phyloP scores from a whole-genome alignment of 164 flowering plant genomes.

The Vitis cinerea region DNA sequence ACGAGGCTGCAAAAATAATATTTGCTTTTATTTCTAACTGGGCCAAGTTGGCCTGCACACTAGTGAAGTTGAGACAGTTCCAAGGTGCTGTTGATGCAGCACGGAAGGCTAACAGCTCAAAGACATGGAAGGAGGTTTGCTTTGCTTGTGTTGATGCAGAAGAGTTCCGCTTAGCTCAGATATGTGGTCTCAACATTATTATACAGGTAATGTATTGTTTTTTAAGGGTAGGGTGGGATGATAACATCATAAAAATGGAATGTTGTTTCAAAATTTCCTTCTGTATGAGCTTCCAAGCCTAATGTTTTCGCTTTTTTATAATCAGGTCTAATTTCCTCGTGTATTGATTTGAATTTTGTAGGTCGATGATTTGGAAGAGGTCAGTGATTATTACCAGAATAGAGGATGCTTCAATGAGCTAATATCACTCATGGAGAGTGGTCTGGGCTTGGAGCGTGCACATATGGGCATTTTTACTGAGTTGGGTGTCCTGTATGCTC shows the following conservation, averaged over 20 bases:
- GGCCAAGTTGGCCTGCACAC: constrained; percentile 91
- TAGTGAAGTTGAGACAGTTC: constrained; percentile 85
- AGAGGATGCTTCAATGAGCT: constrained; percentile 95
- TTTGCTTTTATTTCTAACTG: constrained; percentile 95
- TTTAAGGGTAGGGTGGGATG: background rate
- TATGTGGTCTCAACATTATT: constrained; percentile 97
- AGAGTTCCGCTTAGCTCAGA: constrained; percentile 99
- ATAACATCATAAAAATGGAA: too few relatives aligned
- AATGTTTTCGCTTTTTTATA: background rate
- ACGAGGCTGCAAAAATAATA: constrained; percentile 97
- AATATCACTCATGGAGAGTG: constrained; percentile 97
- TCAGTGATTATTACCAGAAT: constrained; percentile 93
- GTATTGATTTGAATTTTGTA: constrained; percentile 20
- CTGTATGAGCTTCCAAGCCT: background rate
- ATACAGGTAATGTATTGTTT: constrained; percentile 56
- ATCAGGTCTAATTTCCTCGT: background rate
- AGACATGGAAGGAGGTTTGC: constrained; percentile 99
- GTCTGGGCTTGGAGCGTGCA: constrained; percentile 96
- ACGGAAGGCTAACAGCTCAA: constrained; percentile 93
- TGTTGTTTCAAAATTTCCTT: background rate
- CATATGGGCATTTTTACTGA: constrained; percentile 99
- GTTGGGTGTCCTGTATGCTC: constrained; percentile 95
- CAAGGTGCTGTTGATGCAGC: constrained; percentile 99
- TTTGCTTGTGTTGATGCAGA: constrained; percentile 99
- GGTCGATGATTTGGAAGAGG: constrained; percentile 99